Conservation (phyloP, 1,284 basidiomycete species). For the Schizophyllum commune region DNA sequence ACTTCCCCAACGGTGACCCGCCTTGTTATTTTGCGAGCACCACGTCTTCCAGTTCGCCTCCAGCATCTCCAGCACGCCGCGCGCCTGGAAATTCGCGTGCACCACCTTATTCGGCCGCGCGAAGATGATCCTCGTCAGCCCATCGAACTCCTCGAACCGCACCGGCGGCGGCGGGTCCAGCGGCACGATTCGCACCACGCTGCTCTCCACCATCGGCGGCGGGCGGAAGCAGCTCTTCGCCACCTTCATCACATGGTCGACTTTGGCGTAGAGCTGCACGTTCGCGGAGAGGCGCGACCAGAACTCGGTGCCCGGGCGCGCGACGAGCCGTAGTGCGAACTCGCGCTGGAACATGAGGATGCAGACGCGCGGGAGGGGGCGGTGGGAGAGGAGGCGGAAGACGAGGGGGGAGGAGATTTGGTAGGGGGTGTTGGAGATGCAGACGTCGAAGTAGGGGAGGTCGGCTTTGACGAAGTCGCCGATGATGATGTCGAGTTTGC, state of each 20-base stretch:
- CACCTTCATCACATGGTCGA: slow-evolving; percentile 96
- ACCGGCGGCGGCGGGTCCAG: slow-evolving; percentile 94
- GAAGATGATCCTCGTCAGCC: slow-evolving; percentile 85
- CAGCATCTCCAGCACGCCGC: slow-evolving; percentile 91
- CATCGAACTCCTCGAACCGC: slow-evolving; percentile 97
- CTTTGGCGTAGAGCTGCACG: slow-evolving; percentile 85
- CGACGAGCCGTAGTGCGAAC: slow-evolving; percentile 90
- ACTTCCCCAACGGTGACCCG: background rate
- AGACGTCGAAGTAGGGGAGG: slow-evolving; percentile 96
- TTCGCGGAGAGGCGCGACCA: slow-evolving; percentile 97
- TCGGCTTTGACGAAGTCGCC: slow-evolving; percentile 85
- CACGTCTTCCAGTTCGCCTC: slow-evolving; percentile 95
- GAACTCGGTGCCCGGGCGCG: slow-evolving; percentile 75
- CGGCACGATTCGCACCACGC: slow-evolving; percentile 88
- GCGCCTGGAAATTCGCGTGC: slow-evolving; percentile 84
- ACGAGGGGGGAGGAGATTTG: slow-evolving; percentile 98
- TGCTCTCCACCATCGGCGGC: slow-evolving; percentile 90
- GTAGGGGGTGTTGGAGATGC: slow-evolving; percentile 98
- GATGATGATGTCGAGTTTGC: slow-evolving; percentile 16
- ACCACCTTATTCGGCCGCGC: slow-evolving; percentile 87
- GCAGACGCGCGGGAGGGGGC: slow-evolving; percentile 88
- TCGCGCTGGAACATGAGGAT: slow-evolving; percentile 99
- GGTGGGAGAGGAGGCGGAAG: slow-evolving; percentile 94
- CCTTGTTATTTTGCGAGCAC: slow-evolving; percentile 73
- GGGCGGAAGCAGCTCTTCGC: slow-evolving; percentile 95